Base-by-base conservation (phyloP, 345 rosid genomes). In the Linum lewisii region DNA sequence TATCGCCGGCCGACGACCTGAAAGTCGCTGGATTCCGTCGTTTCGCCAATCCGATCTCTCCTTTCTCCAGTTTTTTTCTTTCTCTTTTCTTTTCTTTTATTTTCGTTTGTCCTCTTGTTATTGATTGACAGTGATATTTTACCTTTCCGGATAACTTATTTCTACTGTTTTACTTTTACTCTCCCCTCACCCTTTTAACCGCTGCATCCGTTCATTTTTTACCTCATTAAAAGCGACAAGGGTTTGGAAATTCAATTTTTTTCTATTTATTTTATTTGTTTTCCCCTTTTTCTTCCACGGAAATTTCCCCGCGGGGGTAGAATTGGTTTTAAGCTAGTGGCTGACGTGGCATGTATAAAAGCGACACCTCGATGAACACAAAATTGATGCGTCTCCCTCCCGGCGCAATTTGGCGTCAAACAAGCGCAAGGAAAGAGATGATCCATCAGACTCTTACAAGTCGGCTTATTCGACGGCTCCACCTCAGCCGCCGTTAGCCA, bases 331-430 rank as follows among this genome's bases (percentile, higher is more conserved):
- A 52, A 24, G 14, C 23, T 9, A 26, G 18, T 29, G 55, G 74
- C 61, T 73, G 73, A 84, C 92, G 92, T 91, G 98, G 95, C 87
- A 81, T 77, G 84, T 78, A 75, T 66, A 63, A 38, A 59, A 37
- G 63, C 51, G 63, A 37, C 16, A 47, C 55, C n/a, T n/a, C 47
- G 50, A 84, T 77, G 84, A 80, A 74, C 66, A 80, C 88, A 85
- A 76, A 81, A 77, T 78, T 85, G 81, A 91, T 91, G 98, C 95
- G 98, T 66, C 81, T 84, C 19, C 90, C 88, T 38, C 82, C 60
- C 85, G 91, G 55, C 94, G 93, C 44, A 78, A 79, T 60, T 54
- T 78, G 70, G 80, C 88, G 72, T 66, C 86, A 51, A 79, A 70
- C 64, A 89, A 86, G 75, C 84, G 88, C 21, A 84, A 82, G 58